These are phyloP conservation scores for Amanita pallidorosea DNA, from an alignment of 768 basidiomycete species.

Conservation along the genomic window DNA sequence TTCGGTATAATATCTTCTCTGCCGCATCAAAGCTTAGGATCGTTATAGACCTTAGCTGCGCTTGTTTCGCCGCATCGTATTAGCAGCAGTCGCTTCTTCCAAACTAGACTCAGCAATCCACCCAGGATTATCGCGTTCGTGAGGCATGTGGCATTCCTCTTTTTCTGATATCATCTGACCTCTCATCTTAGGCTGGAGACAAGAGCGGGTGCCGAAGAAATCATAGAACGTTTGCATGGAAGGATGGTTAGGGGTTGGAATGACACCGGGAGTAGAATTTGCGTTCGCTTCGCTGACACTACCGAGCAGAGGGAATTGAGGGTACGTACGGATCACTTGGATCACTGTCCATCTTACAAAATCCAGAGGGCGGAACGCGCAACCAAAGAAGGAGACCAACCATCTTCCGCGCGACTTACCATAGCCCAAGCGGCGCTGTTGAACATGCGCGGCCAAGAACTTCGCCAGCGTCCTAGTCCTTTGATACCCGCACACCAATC, in stretches of 20 bases:
- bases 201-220: conserved; percentile 62
- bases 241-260: conserved; percentile 74
- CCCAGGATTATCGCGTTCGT: conserved; percentile 78
- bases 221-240: conserved; percentile 70
- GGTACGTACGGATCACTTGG: conserved; percentile 29
- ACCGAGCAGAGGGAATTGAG: conserved; percentile 68
- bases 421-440: conserved; percentile 73
- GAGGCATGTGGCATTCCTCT: conserved; percentile 32
- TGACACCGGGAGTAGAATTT: conserved; percentile 66
- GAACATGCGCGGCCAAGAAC: conserved; percentile 62
- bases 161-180: conserved; percentile 4
- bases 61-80: conserved; percentile 65
- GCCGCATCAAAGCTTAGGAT: neutral
- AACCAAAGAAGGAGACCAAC: conserved; percentile 45
- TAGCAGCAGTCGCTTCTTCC: conserved; percentile 70
- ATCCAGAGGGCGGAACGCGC: conserved; percentile 52
- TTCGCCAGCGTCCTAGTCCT: conserved; percentile 18
- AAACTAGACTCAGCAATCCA: conserved; percentile 65
- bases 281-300: conserved; percentile 73
- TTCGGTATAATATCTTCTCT: neutral
- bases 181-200: conserved; percentile 48
- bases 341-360: neutral
- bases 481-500: conserved; percentile 13
- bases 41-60: conserved; percentile 44
- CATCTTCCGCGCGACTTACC: conserved; percentile 51